phyloP scores from a whole-genome alignment of 2,329 filamentous ascomycete genomes.

The Curvularia hawaiiensis region DNA sequence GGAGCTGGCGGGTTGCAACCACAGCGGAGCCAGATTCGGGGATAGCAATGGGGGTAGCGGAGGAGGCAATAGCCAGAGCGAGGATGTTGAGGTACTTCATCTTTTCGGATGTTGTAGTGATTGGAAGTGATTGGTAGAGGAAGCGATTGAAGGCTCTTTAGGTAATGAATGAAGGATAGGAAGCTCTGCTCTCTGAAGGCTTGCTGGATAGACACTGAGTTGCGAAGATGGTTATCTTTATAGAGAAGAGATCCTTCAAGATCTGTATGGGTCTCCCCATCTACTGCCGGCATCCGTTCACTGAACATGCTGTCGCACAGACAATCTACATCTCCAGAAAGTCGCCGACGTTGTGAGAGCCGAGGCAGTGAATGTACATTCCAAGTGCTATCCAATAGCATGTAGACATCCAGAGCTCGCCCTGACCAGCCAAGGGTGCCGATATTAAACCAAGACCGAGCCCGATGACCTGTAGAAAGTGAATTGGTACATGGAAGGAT shows the following conservation, averaged over 20 bases:
- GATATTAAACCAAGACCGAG: background rate
- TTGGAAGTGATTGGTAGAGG: background rate
- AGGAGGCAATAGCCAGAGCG: slow-evolving; percentile 4
- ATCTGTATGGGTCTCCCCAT: background rate
- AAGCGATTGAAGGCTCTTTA: background rate
- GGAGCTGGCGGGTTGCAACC: slow-evolving; percentile 4
- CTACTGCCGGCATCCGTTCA: background rate
- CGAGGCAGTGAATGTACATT: background rate
- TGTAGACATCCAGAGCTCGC: background rate
- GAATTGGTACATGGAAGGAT: background rate
- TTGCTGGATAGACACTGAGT: background rate
- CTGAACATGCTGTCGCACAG: background rate
- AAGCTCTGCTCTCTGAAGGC: slow-evolving; percentile 1
- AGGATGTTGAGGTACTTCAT: slow-evolving; percentile 3
- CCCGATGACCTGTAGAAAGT: background rate
- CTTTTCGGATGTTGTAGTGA: background rate
- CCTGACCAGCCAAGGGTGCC: background rate
- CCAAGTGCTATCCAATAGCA: background rate
- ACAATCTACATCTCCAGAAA: background rate
- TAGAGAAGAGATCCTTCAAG: background rate
- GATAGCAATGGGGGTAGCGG: slow-evolving; percentile 1
- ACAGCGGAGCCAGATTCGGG: background rate
- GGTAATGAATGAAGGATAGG: slow-evolving; percentile 3
- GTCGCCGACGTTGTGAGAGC: background rate
- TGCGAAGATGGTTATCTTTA: background rate